Evolutionary conservation across 306 rosid species (phyloP).

Genomic region (Prunus mira): DNA sequence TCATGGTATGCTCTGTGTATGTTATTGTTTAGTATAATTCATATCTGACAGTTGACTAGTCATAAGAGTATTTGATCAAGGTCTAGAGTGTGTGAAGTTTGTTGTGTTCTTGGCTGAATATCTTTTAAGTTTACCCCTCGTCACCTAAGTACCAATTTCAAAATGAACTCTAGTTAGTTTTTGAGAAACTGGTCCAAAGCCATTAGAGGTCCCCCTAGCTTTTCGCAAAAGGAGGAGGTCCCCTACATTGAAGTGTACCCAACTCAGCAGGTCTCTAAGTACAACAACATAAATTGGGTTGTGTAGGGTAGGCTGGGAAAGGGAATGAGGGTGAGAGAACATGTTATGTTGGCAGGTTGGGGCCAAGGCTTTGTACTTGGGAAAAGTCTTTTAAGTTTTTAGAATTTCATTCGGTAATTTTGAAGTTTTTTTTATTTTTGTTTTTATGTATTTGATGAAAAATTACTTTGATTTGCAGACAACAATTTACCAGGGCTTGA

Average conservation of each 20-base stretch:
- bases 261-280: neutral
- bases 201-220: neutral
- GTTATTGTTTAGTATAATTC: too few relatives aligned
- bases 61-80: too few relatives aligned
- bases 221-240: neutral
- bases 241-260: neutral
- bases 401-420: neutral
- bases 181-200: neutral
- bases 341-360: neutral
- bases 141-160: too few relatives aligned
- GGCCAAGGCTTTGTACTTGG: neutral
- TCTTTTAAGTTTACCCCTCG: too few relatives aligned
- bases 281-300: neutral
- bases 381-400: neutral
- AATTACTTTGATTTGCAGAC: constrained; percentile 32
- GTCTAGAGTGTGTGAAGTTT: too few relatives aligned
- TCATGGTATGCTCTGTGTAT: too few relatives aligned
- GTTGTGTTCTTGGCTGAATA: too few relatives aligned
- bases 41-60: too few relatives aligned
- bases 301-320: neutral
- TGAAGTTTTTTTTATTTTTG: neutral
- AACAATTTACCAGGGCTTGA: constrained; percentile 51
- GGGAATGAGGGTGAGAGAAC: neutral
- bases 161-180: neutral
- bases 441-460: neutral